phyloP scores from a whole-genome alignment of 495 filamentous ascomycete species.

The Aspergillus funiculosus region DNA sequence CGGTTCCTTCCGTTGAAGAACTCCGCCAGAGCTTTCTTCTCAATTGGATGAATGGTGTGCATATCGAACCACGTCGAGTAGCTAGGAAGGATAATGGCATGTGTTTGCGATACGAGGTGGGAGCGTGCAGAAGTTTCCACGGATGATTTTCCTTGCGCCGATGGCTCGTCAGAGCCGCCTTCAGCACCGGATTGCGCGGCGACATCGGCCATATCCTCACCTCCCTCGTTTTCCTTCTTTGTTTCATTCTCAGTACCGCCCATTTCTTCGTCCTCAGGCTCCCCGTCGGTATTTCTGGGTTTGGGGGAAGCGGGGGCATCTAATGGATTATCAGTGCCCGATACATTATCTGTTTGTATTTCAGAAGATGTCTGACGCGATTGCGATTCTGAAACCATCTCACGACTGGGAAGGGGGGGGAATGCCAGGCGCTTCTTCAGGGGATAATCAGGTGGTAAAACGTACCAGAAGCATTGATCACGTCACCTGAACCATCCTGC shows the following conservation, averaged over 20 bases:
- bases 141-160: conserved; percentile 64
- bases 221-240: conserved; percentile 52
- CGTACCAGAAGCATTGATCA: conserved; percentile 33
- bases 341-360: conserved; percentile 21
- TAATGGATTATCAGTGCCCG: conserved; percentile 69
- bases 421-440: conserved; percentile 1
- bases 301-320: conserved; percentile 77
- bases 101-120: conserved; percentile 86
- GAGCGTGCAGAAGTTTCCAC: conserved; percentile 79
- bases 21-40: conserved; percentile 87
- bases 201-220: conserved; percentile 37
- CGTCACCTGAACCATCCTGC: conserved; percentile 28
- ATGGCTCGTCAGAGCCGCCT: conserved; percentile 42
- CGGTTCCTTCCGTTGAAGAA: conserved; percentile 98
- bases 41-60: conserved; percentile 79
- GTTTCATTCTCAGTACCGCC: conserved; percentile 57
- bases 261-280: conserved; percentile 81
- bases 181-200: conserved; percentile 35
- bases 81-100: conserved; percentile 89
- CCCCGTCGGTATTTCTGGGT: conserved; percentile 56
- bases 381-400: conserved; percentile 24
- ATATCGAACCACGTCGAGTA: conserved; percentile 99
- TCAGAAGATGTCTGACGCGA: conserved; percentile 29
- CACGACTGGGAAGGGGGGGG: conserved; percentile 20
- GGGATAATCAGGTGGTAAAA: conserved; percentile 8